Percentiles rank a stretch among this genome's conserved stretches.
phyloP scores from a whole-genome alignment of 768 basidiomycete genomes.

The Russula dissimulans region DNA sequence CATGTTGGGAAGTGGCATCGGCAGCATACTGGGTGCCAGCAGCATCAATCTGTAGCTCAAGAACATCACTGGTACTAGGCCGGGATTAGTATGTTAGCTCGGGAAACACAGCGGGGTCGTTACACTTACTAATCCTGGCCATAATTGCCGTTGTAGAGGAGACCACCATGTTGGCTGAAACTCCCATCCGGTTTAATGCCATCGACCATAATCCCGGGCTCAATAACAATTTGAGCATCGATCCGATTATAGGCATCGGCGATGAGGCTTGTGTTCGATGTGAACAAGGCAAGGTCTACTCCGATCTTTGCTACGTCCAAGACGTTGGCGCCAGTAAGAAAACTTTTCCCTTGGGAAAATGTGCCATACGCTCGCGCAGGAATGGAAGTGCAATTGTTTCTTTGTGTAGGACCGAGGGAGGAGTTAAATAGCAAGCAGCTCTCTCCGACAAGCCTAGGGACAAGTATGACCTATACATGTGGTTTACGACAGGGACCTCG shows the following conservation, averaged over 20 bases:
- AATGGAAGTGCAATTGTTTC: conserved; percentile 11
- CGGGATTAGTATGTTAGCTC: not conserved
- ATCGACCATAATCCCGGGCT: conserved; percentile 41
- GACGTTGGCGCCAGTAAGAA: conserved; percentile 54
- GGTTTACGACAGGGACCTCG: not conserved
- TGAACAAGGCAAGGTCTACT: conserved; percentile 19
- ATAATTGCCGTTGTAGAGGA: conserved; percentile 62
- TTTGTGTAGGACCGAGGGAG: conserved; percentile 10
- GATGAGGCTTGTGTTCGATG: conserved; percentile 35
- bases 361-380: conserved; percentile 16
- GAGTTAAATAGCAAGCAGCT: conserved; percentile 17
- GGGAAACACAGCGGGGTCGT: not conserved
- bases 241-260: conserved; percentile 41
- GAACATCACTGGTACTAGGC: conserved; percentile 49
- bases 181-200: conserved; percentile 44
- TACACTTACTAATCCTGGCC: conserved; percentile 39
- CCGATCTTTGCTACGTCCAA: conserved; percentile 47
- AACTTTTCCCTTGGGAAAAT: conserved; percentile 25
- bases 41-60: conserved; percentile 52
- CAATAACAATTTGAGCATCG: conserved; percentile 44
- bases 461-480: conserved; percentile 14
- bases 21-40: conserved; percentile 51
- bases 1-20: conserved; percentile 29
- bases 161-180: conserved; percentile 46
- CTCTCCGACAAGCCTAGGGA: conserved; percentile 14